phyloP scores from a whole-genome alignment of 352 stramenopile genomes.

The Phytophthora litchii region DNA sequence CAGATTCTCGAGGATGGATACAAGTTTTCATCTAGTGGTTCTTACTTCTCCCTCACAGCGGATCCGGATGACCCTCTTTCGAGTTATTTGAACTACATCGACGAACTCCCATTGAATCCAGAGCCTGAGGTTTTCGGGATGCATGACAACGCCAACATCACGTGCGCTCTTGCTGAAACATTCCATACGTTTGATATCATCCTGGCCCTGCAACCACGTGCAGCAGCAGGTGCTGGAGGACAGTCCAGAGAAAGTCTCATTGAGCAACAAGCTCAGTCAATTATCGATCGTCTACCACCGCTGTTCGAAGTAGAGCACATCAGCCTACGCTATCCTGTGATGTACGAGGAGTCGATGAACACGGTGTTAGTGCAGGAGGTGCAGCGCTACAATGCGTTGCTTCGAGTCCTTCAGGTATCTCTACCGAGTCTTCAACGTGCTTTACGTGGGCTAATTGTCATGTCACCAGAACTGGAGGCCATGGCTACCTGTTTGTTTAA shows the following conservation, averaged over 20 bases:
- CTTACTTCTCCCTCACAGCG: slow-evolving; percentile 87
- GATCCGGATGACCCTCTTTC: slow-evolving; percentile 71
- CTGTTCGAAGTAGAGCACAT: slow-evolving; percentile 85
- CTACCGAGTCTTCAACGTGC: slow-evolving; percentile 75
- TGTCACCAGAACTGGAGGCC: slow-evolving; percentile 84
- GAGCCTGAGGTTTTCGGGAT: slow-evolving; percentile 94
- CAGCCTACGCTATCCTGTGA: slow-evolving; percentile 85
- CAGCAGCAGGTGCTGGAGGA: slow-evolving; percentile 58
- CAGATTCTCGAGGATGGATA: slow-evolving; percentile 80
- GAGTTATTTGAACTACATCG: slow-evolving; percentile 95
- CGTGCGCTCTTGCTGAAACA: slow-evolving; percentile 89
- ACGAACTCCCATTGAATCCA: slow-evolving; percentile 90
- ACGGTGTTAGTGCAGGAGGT: slow-evolving; percentile 92
- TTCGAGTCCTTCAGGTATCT: slow-evolving; percentile 68
- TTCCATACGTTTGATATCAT: slow-evolving; percentile 90
- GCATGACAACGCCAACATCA: slow-evolving; percentile 95
- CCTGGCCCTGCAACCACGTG: slow-evolving; percentile 76
- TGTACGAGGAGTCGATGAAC: slow-evolving; percentile 96
- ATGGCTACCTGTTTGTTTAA: slow-evolving; percentile 90
- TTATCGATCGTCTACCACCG: slow-evolving; percentile 63
- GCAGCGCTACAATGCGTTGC: slow-evolving; percentile 84
- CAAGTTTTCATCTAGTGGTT: slow-evolving; percentile 79
- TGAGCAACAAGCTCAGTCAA: slow-evolving; percentile 68
- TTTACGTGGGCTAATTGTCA: slow-evolving; percentile 83
- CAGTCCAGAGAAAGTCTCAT: slow-evolving; percentile 85